These are phyloP conservation scores for Corylus heterophylla DNA, from an alignment of 306 rosid genomes.

Conservation along the genomic window DNA sequence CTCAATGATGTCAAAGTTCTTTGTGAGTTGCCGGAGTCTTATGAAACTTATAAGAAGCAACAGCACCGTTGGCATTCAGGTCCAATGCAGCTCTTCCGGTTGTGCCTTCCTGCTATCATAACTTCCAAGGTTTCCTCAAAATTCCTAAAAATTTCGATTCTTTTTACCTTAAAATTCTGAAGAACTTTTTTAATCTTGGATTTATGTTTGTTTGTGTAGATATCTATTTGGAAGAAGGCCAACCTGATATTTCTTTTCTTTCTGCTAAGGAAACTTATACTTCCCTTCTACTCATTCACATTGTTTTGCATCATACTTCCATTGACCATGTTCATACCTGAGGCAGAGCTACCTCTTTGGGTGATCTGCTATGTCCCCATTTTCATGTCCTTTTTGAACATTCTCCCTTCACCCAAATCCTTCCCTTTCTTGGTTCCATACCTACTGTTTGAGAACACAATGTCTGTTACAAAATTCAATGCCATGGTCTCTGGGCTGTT, in stretches of 20 bases:
- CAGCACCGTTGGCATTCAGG: slow-evolving; percentile 99
- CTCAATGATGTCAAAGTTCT: slow-evolving; percentile 91
- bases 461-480: slow-evolving; percentile 98
- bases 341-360: slow-evolving; percentile 95
- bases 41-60: slow-evolving; percentile 95
- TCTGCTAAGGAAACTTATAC: slow-evolving; percentile 85
- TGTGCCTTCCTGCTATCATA: slow-evolving; percentile 82
- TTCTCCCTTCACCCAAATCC: slow-evolving; percentile 94
- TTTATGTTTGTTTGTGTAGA: slow-evolving; percentile 58
- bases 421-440: slow-evolving; percentile 93
- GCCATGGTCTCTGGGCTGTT: slow-evolving; percentile 97
- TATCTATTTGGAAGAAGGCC: slow-evolving; percentile 78
- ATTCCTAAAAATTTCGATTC: slow-evolving; percentile 6
- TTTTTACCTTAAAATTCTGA: neutral
- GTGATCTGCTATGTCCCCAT: slow-evolving; percentile 92
- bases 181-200: neutral
- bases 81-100: slow-evolving; percentile 96
- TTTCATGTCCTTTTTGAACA: slow-evolving; percentile 86
- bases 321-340: slow-evolving; percentile 94
- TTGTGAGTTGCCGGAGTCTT: slow-evolving; percentile 94
- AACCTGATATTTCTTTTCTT: slow-evolving; percentile 91
- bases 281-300: slow-evolving; percentile 98
- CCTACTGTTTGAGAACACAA: slow-evolving; percentile 95
- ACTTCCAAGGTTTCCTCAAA: slow-evolving; percentile 63
- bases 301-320: slow-evolving; percentile 92